Percentiles rank a stretch among this genome's conserved stretches.
Conservation (phyloP, 768 basidiomycete genomes). For the Lactarius vividus region DNA sequence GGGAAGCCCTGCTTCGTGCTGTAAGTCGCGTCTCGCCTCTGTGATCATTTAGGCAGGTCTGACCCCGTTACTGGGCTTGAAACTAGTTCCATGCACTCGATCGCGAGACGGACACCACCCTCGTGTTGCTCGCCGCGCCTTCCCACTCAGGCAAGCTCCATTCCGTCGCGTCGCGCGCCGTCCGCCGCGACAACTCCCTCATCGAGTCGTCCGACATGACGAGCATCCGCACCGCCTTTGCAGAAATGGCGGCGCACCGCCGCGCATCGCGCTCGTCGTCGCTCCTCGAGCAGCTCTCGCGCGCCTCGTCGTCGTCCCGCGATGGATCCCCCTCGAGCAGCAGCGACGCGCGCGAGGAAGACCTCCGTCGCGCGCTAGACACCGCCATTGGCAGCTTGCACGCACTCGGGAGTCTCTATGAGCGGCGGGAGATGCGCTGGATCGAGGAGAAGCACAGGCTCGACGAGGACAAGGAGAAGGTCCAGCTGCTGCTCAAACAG, state of each 20-base stretch:
- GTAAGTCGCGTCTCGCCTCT: slow-evolving; percentile 37
- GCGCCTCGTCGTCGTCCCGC: slow-evolving; percentile 42
- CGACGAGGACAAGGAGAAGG: slow-evolving; percentile 61
- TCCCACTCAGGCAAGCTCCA: slow-evolving; percentile 69
- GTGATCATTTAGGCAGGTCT: slow-evolving; percentile 35
- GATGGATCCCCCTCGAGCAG: slow-evolving; percentile 54
- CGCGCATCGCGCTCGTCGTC: slow-evolving; percentile 49
- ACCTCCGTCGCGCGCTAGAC: slow-evolving; percentile 65
- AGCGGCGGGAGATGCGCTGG: slow-evolving; percentile 67
- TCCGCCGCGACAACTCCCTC: slow-evolving; percentile 55
- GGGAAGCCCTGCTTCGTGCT: slow-evolving; percentile 72
- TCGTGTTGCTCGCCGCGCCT: slow-evolving; percentile 71
- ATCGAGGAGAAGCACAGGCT: slow-evolving; percentile 65
- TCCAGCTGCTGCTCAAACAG: slow-evolving; percentile 64
- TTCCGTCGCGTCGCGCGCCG: slow-evolving; percentile 61
- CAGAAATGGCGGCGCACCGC: slow-evolving; percentile 56
- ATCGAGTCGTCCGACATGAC: slow-evolving; percentile 48
- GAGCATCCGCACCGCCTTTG: slow-evolving; percentile 56
- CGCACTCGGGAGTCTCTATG: slow-evolving; percentile 61
- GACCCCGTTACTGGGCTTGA: slow-evolving; percentile 30
- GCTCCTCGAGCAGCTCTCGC: slow-evolving; percentile 44
- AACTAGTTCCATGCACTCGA: slow-evolving; percentile 72
- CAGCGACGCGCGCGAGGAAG: slow-evolving; percentile 52
- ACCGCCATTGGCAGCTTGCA: slow-evolving; percentile 65
- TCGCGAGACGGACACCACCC: slow-evolving; percentile 76